A percentile compares a stretch with the other conserved stretches of the same genome.
These are phyloP conservation scores for Neurospora hispaniola DNA, from an alignment of 495 filamentous ascomycete genomes.

Conservation along the genomic window DNA sequence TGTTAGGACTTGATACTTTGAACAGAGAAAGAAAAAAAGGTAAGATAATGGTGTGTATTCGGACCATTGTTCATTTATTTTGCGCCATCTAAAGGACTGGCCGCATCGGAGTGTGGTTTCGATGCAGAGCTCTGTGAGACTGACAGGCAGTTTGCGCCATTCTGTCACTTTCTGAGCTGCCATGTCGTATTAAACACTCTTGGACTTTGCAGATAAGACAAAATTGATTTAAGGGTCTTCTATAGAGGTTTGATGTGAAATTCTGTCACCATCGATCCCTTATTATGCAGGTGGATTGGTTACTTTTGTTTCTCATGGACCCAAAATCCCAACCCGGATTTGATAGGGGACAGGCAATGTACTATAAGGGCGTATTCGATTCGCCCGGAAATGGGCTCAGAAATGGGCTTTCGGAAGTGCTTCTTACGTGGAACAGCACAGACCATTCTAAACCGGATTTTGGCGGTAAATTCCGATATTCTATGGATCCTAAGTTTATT, in stretches of 20 bases:
- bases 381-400: too few species aligned
- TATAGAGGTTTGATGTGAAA: background rate
- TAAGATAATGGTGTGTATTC: background rate
- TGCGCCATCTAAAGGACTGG: conserved; percentile 90
- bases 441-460: too few species aligned
- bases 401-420: too few species aligned
- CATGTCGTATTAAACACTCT: conserved; percentile 11
- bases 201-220: background rate
- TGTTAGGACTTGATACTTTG: conserved; percentile 8
- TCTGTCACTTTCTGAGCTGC: conserved; percentile 36
- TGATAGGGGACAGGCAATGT: background rate
- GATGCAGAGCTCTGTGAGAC: conserved; percentile 72
- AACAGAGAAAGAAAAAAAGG: background rate
- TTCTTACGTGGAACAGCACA: too few species aligned
- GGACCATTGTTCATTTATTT: conserved; percentile 74
- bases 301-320: background rate
- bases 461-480: too few species aligned
- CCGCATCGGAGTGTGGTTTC: conserved; percentile 86
- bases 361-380: too few species aligned
- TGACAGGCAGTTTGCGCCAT: conserved; percentile 75
- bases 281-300: background rate
- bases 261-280: background rate
- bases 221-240: background rate
- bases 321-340: background rate
- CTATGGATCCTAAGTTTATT: too few species aligned